Conservation (phyloP, 352 stramenopile genomes). For the Pythium grandisporangium region DNA sequence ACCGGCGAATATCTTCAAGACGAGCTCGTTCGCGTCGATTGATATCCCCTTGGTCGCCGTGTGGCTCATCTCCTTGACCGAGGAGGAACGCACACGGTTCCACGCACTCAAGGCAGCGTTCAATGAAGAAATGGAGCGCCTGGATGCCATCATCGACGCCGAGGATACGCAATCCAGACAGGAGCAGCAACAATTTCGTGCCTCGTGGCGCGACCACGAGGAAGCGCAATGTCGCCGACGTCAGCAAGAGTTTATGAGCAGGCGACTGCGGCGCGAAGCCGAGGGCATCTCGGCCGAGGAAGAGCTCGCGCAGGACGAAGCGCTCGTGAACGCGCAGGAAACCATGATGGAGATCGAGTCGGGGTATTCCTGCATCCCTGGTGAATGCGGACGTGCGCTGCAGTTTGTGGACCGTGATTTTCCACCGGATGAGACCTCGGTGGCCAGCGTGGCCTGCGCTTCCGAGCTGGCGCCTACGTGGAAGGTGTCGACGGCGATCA, state of each 20-base stretch:
- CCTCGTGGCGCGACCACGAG: constrained; percentile 51
- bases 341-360: constrained; percentile 81
- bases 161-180: constrained; percentile 47
- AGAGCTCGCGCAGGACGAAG: constrained; percentile 46
- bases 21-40: constrained; percentile 82
- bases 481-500: constrained; percentile 84
- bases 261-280: constrained; percentile 54
- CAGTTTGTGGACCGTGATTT: constrained; percentile 90
- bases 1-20: constrained; percentile 86
- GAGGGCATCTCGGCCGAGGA: constrained; percentile 45
- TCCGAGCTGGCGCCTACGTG: constrained; percentile 52
- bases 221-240: constrained; percentile 56
- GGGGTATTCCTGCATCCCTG: constrained; percentile 65
- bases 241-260: constrained; percentile 70
- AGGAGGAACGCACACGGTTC: constrained; percentile 82
- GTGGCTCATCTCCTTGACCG: constrained; percentile 81
- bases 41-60: constrained; percentile 86
- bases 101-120: constrained; percentile 84
- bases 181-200: constrained; percentile 35
- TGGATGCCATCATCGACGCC: constrained; percentile 67
- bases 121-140: constrained; percentile 76
- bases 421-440: constrained; percentile 58
- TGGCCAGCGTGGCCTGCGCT: constrained; percentile 55
- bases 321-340: constrained; percentile 72
- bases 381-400: constrained; percentile 64